Conservation (phyloP, 805 yeast genomes). For the Candida ulmi region DNA sequence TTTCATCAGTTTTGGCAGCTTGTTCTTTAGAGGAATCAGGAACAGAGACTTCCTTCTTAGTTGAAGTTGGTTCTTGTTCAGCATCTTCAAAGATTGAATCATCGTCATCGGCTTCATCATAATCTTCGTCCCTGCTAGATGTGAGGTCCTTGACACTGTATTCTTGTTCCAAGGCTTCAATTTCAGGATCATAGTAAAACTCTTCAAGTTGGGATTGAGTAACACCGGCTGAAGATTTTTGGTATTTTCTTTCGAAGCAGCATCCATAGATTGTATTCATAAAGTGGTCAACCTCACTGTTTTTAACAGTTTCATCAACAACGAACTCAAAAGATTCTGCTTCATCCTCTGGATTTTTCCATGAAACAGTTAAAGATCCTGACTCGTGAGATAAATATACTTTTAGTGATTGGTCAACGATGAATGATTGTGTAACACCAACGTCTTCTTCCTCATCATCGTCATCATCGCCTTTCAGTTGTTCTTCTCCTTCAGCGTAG, state of each 20-base stretch:
- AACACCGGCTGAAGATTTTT: slow-evolving; percentile 41
- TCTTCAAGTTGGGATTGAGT: slow-evolving; percentile 47
- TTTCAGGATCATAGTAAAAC: slow-evolving; percentile 39
- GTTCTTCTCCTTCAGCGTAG: slow-evolving; percentile 61
- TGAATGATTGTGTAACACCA: slow-evolving; percentile 36
- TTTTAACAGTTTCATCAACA: slow-evolving; percentile 77
- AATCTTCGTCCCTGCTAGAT: slow-evolving; percentile 19
- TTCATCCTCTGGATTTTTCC: slow-evolving; percentile 75
- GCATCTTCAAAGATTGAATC: slow-evolving; percentile 27
- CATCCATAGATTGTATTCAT: slow-evolving; percentile 58
- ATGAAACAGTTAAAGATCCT: slow-evolving; percentile 56
- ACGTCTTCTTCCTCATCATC: slow-evolving; percentile 33
- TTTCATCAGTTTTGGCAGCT: too few species aligned
- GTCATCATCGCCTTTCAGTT: slow-evolving; percentile 44
- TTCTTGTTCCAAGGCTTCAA: slow-evolving; percentile 4
- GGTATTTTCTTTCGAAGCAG: slow-evolving; percentile 71
- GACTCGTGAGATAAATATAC: slow-evolving; percentile 49
- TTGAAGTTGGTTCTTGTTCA: slow-evolving; percentile 22
- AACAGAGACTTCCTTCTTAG: too few species aligned
- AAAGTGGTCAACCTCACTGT: slow-evolving; percentile 52
- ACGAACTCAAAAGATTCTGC: slow-evolving; percentile 69
- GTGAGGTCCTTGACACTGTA: too few species aligned
- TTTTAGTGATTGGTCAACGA: slow-evolving; percentile 54
- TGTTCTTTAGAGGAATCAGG: too few species aligned
- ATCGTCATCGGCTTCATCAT: slow-evolving; percentile 21